These are phyloP conservation scores for Silene noctiflora DNA, from an alignment of 179 eudicot genomes.

Conservation along the genomic window DNA sequence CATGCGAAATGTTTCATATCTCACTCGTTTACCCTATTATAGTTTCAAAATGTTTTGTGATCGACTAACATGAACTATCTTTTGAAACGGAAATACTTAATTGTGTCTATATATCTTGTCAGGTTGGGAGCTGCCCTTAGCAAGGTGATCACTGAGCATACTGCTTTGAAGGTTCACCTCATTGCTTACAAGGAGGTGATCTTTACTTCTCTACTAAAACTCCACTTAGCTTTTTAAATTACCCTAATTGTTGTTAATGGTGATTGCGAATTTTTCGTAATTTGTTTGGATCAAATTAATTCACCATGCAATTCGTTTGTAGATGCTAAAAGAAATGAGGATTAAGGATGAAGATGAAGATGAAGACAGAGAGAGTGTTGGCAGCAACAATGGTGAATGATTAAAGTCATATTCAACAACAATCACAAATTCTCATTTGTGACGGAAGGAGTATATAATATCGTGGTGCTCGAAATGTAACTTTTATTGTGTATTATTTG, in stretches of 20 bases:
- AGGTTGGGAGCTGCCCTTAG: constrained; percentile 8
- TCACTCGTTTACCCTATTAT: too few relatives aligned
- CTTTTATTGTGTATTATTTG: too few relatives aligned
- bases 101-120: not conserved
- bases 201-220: not conserved
- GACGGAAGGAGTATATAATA: too few relatives aligned
- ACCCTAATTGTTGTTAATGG: not conserved
- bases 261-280: too few relatives aligned
- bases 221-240: not conserved
- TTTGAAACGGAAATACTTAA: too few relatives aligned
- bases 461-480: too few relatives aligned
- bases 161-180: not conserved
- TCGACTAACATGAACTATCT: too few relatives aligned
- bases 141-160: not conserved
- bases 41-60: too few relatives aligned
- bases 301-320: too few relatives aligned
- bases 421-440: not conserved
- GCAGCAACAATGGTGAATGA: not conserved
- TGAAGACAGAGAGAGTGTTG: not conserved
- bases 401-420: not conserved
- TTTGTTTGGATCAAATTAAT: too few relatives aligned
- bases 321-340: not conserved
- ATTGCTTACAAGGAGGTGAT: constrained; percentile 13
- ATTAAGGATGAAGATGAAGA: not conserved
- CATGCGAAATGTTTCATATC: too few relatives aligned